Conservation (phyloP, 1,284 basidiomycete species). For the Tilletia caries region DNA sequence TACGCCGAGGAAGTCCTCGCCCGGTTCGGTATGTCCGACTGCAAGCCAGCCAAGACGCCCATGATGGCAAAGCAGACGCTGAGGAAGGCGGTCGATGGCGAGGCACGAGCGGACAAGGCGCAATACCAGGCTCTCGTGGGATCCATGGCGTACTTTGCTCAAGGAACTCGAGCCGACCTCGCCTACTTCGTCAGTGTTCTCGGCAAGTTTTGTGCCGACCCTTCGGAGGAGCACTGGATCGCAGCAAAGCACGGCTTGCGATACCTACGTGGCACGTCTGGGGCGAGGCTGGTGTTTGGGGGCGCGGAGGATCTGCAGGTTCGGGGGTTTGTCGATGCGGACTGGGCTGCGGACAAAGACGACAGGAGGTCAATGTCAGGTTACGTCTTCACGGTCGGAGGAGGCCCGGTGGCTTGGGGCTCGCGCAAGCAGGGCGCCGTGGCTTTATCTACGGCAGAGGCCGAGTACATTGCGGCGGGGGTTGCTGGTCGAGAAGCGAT, state of each 20-base stretch:
- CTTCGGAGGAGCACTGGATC: conserved; percentile 54
- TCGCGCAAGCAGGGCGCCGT: background rate
- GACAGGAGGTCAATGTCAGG: conserved; percentile 4
- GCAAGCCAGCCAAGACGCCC: background rate
- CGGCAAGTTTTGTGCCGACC: conserved; percentile 42
- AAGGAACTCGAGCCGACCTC: conserved; percentile 57
- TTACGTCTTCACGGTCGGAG: background rate
- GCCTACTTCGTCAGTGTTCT: conserved; percentile 55
- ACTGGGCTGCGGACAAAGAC: conserved; percentile 18
- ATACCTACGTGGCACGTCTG: conserved; percentile 60
- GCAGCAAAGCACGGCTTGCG: conserved; percentile 56
- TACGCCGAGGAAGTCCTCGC: background rate
- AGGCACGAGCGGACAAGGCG: background rate
- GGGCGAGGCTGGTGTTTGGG: conserved; percentile 40
- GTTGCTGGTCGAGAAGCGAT: background rate
- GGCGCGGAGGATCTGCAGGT: background rate
- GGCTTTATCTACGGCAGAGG: background rate
- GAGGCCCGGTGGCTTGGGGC: background rate
- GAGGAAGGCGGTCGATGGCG: background rate
- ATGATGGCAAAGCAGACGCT: background rate
- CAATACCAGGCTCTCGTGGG: conserved; percentile 43
- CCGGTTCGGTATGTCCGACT: background rate
- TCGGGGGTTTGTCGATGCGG: conserved; percentile 15
- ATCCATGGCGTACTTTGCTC: conserved; percentile 56
- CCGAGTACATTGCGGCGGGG: background rate